These are phyloP conservation scores for Pezicula radicicola DNA, from an alignment of 2,329 filamentous ascomycete genomes.

Conservation along the genomic window DNA sequence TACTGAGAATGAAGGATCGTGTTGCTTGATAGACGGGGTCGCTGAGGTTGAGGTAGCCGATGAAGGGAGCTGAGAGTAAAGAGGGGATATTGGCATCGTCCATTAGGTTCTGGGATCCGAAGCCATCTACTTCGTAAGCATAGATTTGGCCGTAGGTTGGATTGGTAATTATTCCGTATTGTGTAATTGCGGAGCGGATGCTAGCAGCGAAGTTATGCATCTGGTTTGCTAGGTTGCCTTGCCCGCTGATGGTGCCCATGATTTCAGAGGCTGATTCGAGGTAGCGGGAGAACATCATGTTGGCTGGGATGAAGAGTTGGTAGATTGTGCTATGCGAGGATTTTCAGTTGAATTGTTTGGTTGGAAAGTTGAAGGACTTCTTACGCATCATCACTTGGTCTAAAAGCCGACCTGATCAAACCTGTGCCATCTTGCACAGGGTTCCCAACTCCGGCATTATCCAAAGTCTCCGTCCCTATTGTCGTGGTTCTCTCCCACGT, in stretches of 20 bases:
- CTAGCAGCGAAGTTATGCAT: conserved; percentile 58
- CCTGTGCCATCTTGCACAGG: conserved; percentile 74
- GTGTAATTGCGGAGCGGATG: conserved; percentile 65
- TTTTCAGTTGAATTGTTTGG: not conserved
- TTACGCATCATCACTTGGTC: conserved; percentile 82
- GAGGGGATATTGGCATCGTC: conserved; percentile 71
- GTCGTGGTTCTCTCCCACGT: conserved; percentile 74
- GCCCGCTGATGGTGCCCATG: conserved; percentile 46
- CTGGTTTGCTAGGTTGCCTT: conserved; percentile 46
- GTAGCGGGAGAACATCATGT: conserved; percentile 76
- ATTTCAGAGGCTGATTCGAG: conserved; percentile 51
- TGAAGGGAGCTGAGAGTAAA: conserved; percentile 61
- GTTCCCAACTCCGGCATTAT: conserved; percentile 73
- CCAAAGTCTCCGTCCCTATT: conserved; percentile 76
- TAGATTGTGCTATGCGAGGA: conserved; percentile 50
- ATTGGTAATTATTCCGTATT: conserved; percentile 66
- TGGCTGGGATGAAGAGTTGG: conserved; percentile 85
- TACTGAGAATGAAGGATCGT: conserved; percentile 71
- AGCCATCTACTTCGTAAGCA: conserved; percentile 75
- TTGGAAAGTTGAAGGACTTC: conserved; percentile 4
- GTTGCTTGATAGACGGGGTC: conserved; percentile 76
- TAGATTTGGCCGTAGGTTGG: conserved; percentile 66
- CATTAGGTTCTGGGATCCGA: conserved; percentile 61
- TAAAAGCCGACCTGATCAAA: conserved; percentile 81
- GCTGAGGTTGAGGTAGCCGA: conserved; percentile 55